These are phyloP conservation scores for Blastobotrys aristatus DNA, from an alignment of 1,139 yeast genomes.

Conservation along the genomic window DNA sequence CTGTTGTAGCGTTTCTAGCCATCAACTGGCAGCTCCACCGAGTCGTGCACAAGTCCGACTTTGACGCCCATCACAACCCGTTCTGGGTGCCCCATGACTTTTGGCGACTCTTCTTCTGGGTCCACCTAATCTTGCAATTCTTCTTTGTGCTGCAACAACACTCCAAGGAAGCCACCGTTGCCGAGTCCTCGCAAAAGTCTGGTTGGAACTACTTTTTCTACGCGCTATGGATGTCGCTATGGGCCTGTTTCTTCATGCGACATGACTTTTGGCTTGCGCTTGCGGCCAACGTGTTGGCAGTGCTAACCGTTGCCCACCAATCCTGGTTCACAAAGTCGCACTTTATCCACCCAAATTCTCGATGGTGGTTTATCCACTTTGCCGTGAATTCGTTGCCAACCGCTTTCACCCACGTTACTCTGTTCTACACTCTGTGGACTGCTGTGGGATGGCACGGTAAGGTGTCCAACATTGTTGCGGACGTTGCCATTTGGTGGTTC, in stretches of 20 bases:
- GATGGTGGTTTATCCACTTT: constrained; percentile 56
- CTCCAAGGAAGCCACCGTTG: constrained; percentile 10
- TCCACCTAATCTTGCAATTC: constrained; percentile 11
- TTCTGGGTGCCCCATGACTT: constrained; percentile 7
- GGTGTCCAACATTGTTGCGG: constrained; percentile 63
- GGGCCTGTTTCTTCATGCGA: constrained; percentile 12
- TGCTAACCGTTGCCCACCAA: constrained; percentile 1
- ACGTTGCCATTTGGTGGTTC: constrained; percentile 73
- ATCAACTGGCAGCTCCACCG: constrained; percentile 10
- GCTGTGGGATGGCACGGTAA: constrained; percentile 41
- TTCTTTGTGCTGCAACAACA: constrained; percentile 13
- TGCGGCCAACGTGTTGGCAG: constrained; percentile 9
- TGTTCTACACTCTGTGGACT: constrained; percentile 84
- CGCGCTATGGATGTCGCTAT: constrained; percentile 11
- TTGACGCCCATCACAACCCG: constrained; percentile 1
- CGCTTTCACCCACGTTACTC: constrained; percentile 64
- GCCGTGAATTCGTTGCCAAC: constrained; percentile 67
- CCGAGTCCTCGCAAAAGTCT: constrained; percentile 11
- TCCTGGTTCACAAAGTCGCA: constrained; percentile 5
- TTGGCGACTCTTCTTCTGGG: constrained; percentile 1
- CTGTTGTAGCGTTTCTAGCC: constrained; percentile 12
- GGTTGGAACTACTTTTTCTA: constrained; percentile 12
- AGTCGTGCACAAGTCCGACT: constrained; percentile 5
- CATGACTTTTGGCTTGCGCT: constrained; percentile 11
- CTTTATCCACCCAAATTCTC: constrained; percentile 45